A percentile compares a stretch with the other conserved stretches of the same genome.
phyloP scores from a whole-genome alignment of 2,329 filamentous ascomycete species.

The Dothiorella sarmentorum region DNA sequence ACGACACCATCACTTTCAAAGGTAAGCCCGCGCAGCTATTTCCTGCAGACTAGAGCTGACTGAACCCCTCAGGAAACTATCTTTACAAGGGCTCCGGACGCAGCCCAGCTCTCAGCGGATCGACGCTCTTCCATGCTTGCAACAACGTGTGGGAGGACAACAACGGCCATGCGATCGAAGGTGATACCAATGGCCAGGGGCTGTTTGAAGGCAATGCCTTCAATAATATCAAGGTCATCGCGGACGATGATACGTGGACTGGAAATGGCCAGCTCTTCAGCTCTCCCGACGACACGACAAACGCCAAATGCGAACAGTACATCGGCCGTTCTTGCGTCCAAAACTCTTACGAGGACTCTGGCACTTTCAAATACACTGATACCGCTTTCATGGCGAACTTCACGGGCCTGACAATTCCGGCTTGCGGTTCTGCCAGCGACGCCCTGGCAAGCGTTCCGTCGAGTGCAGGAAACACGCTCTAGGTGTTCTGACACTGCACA shows the following conservation, averaged over 20 bases:
- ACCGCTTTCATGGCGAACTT: slow-evolving; percentile 20
- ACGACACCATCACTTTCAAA: slow-evolving; percentile 25
- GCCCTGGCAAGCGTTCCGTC: neutral
- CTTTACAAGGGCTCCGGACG: slow-evolving; percentile 27
- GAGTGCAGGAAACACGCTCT: neutral
- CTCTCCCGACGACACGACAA: slow-evolving; percentile 13
- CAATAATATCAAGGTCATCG: slow-evolving; percentile 17
- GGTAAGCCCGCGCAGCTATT: neutral
- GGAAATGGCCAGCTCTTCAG: slow-evolving; percentile 19
- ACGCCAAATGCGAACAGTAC: slow-evolving; percentile 16
- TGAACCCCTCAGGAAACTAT: slow-evolving; percentile 21
- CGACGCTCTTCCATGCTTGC: slow-evolving; percentile 24
- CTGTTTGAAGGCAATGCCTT: slow-evolving; percentile 27
- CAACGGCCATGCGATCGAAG: slow-evolving; percentile 23
- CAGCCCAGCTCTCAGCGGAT: slow-evolving; percentile 24
- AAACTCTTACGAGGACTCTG: slow-evolving; percentile 19
- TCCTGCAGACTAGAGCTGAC: neutral
- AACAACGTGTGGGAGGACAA: slow-evolving; percentile 25
- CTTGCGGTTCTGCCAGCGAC: neutral
- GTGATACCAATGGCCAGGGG: slow-evolving; percentile 18
- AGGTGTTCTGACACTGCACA: no score
- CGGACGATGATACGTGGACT: slow-evolving; percentile 3
- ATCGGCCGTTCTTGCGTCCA: slow-evolving; percentile 20
- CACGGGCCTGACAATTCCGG: slow-evolving; percentile 16
- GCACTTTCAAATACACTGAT: slow-evolving; percentile 14